Conservation (phyloP, 345 rosid species). For the Microcos paniculata region DNA sequence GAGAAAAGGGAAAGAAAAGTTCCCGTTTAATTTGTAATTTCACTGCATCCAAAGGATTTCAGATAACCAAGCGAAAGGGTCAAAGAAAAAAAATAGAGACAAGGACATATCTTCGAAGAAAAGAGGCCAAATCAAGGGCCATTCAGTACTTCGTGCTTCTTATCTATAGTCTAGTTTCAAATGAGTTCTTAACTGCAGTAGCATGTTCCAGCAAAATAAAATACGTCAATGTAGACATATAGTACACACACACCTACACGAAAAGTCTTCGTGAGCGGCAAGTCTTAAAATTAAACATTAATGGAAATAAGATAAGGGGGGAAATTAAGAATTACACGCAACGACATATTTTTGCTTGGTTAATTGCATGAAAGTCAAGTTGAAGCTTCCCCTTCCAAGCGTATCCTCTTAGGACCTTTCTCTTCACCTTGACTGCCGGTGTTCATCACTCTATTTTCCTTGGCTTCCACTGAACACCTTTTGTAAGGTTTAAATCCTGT, state of each 20-base stretch:
- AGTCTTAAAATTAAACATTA: conserved; percentile 28
- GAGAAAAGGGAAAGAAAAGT: too few relatives aligned
- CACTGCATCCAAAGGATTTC: background rate
- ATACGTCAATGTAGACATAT: conserved; percentile 33
- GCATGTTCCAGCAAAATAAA: conserved; percentile 29
- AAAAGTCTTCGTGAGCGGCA: conserved; percentile 42
- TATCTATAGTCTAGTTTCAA: conserved; percentile 22
- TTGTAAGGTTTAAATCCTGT: conserved; percentile 96
- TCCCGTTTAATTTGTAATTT: background rate
- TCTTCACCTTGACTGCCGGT: conserved; percentile 55
- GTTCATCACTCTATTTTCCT: conserved; percentile 47
- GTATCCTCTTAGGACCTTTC: conserved; percentile 77
- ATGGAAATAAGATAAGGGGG: conserved; percentile 22
- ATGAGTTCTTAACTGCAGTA: conserved; percentile 25
- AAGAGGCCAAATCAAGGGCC: conserved; percentile 13
- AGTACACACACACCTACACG: conserved; percentile 40
- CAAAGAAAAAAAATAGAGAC: background rate
- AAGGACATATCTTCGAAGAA: background rate
- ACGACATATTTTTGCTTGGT: conserved; percentile 32
- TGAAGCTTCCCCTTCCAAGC: conserved; percentile 68
- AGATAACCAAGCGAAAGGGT: background rate
- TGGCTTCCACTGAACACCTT: conserved; percentile 81
- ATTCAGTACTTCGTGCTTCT: conserved; percentile 28
- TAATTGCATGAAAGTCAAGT: conserved; percentile 44
- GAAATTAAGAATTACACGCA: conserved; percentile 29